Evolutionary conservation across 768 basidiomycete genomes (phyloP), one percentile per base, ranked within the genome.

Genomic region (Baorangia bicolor): DNA sequence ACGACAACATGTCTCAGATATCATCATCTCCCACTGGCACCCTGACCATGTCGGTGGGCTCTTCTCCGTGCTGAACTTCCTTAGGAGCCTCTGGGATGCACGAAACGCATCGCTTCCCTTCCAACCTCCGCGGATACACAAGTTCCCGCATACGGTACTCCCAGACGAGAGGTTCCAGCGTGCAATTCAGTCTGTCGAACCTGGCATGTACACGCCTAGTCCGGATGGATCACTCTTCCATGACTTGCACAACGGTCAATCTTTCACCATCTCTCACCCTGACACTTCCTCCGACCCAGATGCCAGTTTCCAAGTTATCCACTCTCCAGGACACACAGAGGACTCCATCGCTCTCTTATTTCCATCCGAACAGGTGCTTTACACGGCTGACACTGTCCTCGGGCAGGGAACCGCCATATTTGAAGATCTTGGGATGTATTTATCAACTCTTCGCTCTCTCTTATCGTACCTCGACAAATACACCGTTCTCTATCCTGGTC

Each of bases 1-100:
- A 1, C 57, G 42, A 16, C 68, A 62, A 13, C 80, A 86, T 46
- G 73, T 98, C 46, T 92, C 91, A 12, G 94, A 98, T 67, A 91
- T 98, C 71, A 77, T 98, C 64, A 77, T 98, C 52, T 92, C 94
- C 0, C 96, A 98, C 70, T 87, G 87, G 80, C 96, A 98, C 68
- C 74, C 76, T 30, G 96, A 98, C 73, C 96, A 98, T 61, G 77
- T 87, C 59, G 81, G 82, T 8, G 96, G 94, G 5, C 75, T 97
- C 2, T 81, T 81, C 0, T 73, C 80, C 28, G 87, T 97, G 1
- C 79, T 98, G 1, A 59, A 65, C 6, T 81, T 92, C 39, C 78
- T 97, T 2, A 75, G 78, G 12, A 68, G 75, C 35, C 73, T 88
- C n/a, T 90, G 88, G 88, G 71, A 78, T 53, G 72, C 75, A 63